phyloP scores from a whole-genome alignment of 2,329 filamentous ascomycete genomes.

The Calonectria henricotiae region DNA sequence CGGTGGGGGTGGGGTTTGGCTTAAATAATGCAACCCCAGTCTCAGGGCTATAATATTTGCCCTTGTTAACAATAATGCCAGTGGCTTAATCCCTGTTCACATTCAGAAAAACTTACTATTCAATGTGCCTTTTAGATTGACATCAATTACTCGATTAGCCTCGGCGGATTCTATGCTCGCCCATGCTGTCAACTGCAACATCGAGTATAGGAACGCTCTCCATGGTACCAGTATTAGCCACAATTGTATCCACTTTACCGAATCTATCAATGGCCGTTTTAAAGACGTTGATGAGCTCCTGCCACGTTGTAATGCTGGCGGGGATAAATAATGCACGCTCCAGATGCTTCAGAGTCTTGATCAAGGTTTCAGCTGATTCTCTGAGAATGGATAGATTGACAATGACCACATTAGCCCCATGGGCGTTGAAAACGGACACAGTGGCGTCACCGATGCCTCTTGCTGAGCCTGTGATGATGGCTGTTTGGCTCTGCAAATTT shows the following conservation, averaged over 20 bases:
- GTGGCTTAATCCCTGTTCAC: neutral
- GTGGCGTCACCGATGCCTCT: slow-evolving; percentile 35
- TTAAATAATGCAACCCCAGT: neutral
- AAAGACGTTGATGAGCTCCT: slow-evolving; percentile 6
- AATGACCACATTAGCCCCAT: slow-evolving; percentile 28
- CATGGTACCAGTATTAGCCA: slow-evolving; percentile 16
- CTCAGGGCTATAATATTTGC: neutral
- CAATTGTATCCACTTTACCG: slow-evolving; percentile 1
- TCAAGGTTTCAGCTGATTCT: neutral
- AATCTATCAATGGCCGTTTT: neutral
- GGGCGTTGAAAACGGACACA: slow-evolving; percentile 15
- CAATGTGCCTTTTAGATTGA: slow-evolving; percentile 20
- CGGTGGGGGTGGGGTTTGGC: neutral
- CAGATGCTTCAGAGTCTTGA: neutral
- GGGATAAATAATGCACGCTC: slow-evolving; percentile 1
- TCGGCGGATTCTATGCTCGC: neutral
- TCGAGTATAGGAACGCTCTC: slow-evolving; percentile 7
- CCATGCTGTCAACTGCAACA: slow-evolving; percentile 9
- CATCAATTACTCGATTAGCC: slow-evolving; percentile 5
- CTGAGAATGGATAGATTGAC: neutral
- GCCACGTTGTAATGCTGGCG: neutral
- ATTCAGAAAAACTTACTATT: neutral
- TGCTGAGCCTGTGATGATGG: slow-evolving; percentile 34
- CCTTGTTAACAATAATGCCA: neutral
- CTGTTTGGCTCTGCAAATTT: slow-evolving; percentile 19